Evolutionary conservation across 257 asterid species (phyloP).

Genomic region (Solanum rostratum): DNA sequence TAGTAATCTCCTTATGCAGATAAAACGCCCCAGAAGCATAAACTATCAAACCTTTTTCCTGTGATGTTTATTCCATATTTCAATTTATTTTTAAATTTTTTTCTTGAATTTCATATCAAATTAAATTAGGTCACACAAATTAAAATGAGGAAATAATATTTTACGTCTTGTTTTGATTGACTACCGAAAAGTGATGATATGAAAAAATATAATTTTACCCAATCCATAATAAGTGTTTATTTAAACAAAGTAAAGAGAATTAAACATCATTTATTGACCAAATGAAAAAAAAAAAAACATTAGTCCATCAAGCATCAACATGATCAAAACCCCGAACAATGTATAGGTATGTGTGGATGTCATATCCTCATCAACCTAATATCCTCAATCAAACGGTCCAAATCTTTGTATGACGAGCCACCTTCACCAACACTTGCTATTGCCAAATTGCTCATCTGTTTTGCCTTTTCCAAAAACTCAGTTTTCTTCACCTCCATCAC

Average conservation of each 20-base stretch:
- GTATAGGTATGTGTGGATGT: background rate
- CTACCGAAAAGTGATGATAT: background rate
- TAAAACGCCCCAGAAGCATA: too few relatives aligned
- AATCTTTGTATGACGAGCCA: conserved; percentile 1
- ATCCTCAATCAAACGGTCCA: conserved; percentile 1
- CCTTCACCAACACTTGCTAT: background rate
- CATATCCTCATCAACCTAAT: background rate
- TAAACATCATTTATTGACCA: background rate
- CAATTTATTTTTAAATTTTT: too few relatives aligned
- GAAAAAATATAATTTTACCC: background rate
- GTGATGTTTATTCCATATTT: too few relatives aligned
- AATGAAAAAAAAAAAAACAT: background rate
- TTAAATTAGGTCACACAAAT: too few relatives aligned
- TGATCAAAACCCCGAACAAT: background rate
- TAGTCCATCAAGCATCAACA: background rate
- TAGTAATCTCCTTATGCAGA: too few relatives aligned
- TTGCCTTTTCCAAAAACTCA: background rate
- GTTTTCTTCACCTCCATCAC: background rate
- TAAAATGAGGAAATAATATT: too few relatives aligned
- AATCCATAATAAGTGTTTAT: background rate
- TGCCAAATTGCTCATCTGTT: background rate
- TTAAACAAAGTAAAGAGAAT: background rate
- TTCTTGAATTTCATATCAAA: too few relatives aligned
- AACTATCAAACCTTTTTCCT: too few relatives aligned
- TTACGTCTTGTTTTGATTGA: too few relatives aligned